These are phyloP conservation scores for Beauveria rudraprayagi DNA, from an alignment of 2,329 filamentous ascomycete species.

Conservation along the genomic window DNA sequence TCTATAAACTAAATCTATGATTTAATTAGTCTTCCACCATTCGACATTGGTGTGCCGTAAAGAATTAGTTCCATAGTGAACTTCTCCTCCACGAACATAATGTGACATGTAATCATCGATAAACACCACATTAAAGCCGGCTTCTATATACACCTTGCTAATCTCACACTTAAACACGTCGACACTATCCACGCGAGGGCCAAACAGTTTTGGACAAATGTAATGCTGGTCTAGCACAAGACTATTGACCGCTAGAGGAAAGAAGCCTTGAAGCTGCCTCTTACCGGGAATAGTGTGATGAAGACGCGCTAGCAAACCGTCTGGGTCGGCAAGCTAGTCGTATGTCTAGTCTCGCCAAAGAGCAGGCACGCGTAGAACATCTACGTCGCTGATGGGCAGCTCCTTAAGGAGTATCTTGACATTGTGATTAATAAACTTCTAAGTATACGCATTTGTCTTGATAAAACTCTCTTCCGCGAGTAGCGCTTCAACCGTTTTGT, in stretches of 20 bases:
- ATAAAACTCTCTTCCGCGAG: neutral
- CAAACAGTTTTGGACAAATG: conserved; percentile 18
- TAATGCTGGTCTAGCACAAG: conserved; percentile 14
- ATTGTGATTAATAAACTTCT: conserved; percentile 9
- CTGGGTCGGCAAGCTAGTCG: neutral
- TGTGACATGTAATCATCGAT: conserved; percentile 19
- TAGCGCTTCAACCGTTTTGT: neutral
- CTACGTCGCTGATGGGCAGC: conserved; percentile 4
- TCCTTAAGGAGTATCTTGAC: conserved; percentile 5
- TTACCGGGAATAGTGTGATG: neutral
- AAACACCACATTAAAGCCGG: conserved; percentile 14
- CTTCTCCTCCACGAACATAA: conserved; percentile 17
- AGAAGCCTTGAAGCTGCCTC: conserved; percentile 8
- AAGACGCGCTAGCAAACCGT: neutral
- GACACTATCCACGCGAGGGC: conserved; percentile 16
- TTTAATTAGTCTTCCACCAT: conserved; percentile 14
- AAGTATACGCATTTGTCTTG: conserved; percentile 16
- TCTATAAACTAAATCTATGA: no score
- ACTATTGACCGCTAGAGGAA: conserved; percentile 13
- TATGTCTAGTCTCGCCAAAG: conserved; percentile 10
- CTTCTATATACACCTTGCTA: conserved; percentile 12
- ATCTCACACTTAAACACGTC: conserved; percentile 15
- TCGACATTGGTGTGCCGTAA: conserved; percentile 13
- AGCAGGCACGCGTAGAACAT: conserved; percentile 9
- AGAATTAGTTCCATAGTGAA: conserved; percentile 20